Base-by-base conservation (phyloP, 148 eudicot genomes). In the Rhododendron henanense region DNA sequence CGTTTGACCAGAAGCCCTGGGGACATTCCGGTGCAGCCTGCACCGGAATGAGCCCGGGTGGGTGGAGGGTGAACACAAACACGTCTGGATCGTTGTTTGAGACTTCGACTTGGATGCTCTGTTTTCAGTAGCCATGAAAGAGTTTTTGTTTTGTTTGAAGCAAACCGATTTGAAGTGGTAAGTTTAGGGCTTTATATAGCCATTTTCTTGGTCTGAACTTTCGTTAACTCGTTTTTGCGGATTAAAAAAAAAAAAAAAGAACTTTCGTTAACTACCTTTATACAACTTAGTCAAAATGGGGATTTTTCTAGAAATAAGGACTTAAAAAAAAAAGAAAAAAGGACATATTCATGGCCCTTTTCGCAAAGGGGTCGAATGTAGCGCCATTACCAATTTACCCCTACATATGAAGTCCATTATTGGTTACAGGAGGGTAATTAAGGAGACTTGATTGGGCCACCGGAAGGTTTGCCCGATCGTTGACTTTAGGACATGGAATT, bases 31-130 rank as follows among this genome's bases (percentile, higher is more conserved):
- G 87, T 92, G 94, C 21, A 89, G 85, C 44, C 88, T 86, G 84
- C 94, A 92, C 69, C 94, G 87, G 89, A 92, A 92, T 18, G 94
- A 92, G 39, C 93, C 94, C 3, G 92, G 93, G 47, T 92, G 94
- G 44, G 15, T 90, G 33, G 94, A 90, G 18, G 94, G 94, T 50
- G 94, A 91, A 67, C 94, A 91, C 23, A 91, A 75, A 73, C 94
- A 92, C 15, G 82, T 88, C 4, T 87, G 83, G 10, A 6, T 47
- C 63, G 67, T 79, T 79, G 45, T 39, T 23, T 18, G 63, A 15
- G 82, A 28, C 50, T 78, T 81, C 35, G 82, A 84, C 37, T 84
- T 41, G 44, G 85, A 15, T 10, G 77, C 11, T 25, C 55, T 37
- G 4, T 23, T n/a, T 63, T 13, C 73, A 3, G 79, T 9, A 47